These are phyloP conservation scores for Phaseolus lunatus DNA, from an alignment of 306 rosid species.

Conservation along the genomic window DNA sequence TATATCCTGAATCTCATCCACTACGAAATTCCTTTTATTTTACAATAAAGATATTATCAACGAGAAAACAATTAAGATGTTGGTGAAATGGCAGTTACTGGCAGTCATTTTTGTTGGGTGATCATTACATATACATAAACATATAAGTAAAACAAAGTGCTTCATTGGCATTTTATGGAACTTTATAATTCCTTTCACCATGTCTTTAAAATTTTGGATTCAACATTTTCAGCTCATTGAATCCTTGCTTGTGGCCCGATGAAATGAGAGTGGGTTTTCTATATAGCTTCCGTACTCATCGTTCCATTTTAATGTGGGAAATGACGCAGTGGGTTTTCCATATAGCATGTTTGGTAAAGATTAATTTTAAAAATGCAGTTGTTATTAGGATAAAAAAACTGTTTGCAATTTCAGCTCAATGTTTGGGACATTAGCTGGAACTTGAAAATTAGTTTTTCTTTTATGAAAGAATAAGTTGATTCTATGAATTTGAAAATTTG, in stretches of 20 bases:
- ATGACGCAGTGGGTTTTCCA: slow-evolving; percentile 11
- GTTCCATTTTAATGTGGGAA: slow-evolving; percentile 8
- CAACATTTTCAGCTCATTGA: slow-evolving; percentile 9
- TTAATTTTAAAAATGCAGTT: no score
- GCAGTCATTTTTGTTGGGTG: slow-evolving; percentile 15
- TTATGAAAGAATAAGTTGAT: no score
- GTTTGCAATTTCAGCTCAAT: no score
- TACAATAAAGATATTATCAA: slow-evolving; percentile 23
- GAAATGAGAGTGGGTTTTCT: slow-evolving; percentile 24
- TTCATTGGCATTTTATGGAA: slow-evolving; percentile 5
- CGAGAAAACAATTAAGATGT: not conserved
- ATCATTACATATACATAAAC: slow-evolving; percentile 9
- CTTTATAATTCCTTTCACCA: slow-evolving; percentile 15
- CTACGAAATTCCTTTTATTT: slow-evolving; percentile 5
- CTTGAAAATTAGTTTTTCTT: no score
- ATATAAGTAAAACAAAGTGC: slow-evolving; percentile 3
- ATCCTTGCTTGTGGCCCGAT: slow-evolving; percentile 14
- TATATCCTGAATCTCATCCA: slow-evolving; percentile 21
- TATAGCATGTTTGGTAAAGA: not conserved
- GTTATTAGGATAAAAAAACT: no score
- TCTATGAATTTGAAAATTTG: no score
- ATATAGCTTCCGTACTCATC: not conserved
- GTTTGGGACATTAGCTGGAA: no score
- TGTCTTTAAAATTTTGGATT: slow-evolving; percentile 11
- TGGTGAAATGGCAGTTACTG: not conserved